Evolutionary conservation across 2,329 filamentous ascomycete genomes (phyloP), one percentile per base, ranked within the genome.

Genomic region (Helminthosporium solani): DNA sequence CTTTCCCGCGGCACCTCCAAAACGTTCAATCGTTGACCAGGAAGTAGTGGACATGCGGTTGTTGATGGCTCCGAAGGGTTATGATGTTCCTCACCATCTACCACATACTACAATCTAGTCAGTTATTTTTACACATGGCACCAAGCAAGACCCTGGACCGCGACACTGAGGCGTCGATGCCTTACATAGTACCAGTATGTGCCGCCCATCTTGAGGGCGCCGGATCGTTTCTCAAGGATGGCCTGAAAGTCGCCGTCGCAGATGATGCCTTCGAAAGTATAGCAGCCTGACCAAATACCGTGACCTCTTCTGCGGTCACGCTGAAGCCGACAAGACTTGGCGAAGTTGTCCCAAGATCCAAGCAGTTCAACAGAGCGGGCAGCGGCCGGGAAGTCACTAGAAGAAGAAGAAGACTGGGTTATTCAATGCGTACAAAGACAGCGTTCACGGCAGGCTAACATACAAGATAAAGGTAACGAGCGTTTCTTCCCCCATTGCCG

Each of bases 321-420:
- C 67, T 92, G 83, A 84, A 97, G 90, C 36, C 76, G 76, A 75
- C 96, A 92, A 40, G 83, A 76, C 63, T 80, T 83, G 50, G 79
- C 77, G 73, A 96, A 96, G 75, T 96, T 96, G 75, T 96, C 91
- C 92, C 92, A 97, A 53, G 90, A 96, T 52, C 92, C 92, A 59
- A 94, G 78, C 36, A 96, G 79, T 64, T 88, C 84, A 56, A 96
- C 88, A 35, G 85, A 86, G 53, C 79, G 78, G 52, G 84, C 78
- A 41, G 80, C 61, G 50, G 55, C 50, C 12, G 67, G 66, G 45
- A 61, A 66, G 49, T 70, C 63, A 57, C 68, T 71, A 50, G 37
- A 48, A 51, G 51, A 46, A 19, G 15, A n/a, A n/a, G n/a, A n/a
- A 15, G 23, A 27, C 15, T 20, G 34, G n/a, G 39, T 15, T 41